A percentile compares a stretch with the other conserved stretches of the same genome.
phyloP scores from a whole-genome alignment of 306 rosid genomes.

The Fragaria iinumae region DNA sequence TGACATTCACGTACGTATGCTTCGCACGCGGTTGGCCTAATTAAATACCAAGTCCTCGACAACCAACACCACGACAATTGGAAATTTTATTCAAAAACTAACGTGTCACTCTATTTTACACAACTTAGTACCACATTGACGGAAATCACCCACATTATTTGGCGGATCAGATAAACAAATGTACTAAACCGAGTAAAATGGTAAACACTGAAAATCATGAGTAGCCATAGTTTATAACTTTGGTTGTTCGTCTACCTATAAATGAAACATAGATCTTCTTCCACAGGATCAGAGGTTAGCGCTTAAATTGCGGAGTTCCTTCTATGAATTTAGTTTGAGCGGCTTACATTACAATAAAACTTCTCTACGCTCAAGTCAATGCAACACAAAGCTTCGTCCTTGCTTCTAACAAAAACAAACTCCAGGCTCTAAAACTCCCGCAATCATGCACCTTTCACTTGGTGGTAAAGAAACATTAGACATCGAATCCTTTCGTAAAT shows the following conservation, averaged over 20 bases:
- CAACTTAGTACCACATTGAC: neutral
- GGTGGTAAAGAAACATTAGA: neutral
- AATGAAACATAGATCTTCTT: neutral
- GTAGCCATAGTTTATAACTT: too few species aligned
- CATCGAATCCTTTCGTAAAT: neutral
- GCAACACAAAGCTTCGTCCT: neutral
- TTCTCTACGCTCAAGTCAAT: neutral
- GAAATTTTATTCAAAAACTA: too few species aligned
- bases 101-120: too few species aligned
- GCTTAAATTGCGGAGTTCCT: neutral
- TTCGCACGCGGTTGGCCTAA: too few species aligned
- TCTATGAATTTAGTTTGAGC: neutral
- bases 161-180: neutral
- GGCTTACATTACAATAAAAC: neutral
- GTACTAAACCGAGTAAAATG: neutral
- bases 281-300: neutral
- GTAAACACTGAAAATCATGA: neutral
- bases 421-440: neutral
- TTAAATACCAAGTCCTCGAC: too few species aligned
- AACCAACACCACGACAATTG: too few species aligned
- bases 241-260: neutral
- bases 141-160: neutral
- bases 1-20: too few species aligned
- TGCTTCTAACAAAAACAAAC: neutral
- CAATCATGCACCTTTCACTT: neutral